Base-by-base conservation (phyloP, 495 filamentous ascomycete species). In the Ascodesmis nigricans region DNA sequence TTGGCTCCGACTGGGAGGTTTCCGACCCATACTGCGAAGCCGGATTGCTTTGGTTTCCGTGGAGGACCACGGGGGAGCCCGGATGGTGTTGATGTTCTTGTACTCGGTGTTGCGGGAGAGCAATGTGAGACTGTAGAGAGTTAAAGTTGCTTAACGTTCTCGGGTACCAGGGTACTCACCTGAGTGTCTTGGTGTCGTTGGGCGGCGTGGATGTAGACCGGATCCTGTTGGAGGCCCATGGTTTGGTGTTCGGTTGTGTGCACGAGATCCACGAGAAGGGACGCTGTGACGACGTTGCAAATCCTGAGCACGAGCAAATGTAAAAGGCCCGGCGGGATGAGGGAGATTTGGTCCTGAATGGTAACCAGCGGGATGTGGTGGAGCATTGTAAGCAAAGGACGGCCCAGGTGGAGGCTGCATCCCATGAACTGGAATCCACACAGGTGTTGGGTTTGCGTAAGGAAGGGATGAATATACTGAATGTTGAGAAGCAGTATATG, bases 1-100 rank as follows among this genome's bases (percentile, higher is more conserved):
- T 66, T 71, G 5, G 81, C 72, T 29, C 73, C 73, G 0, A 79
- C 75, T 4, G 87, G 83, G 0, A 97, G 61, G 54, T 97, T 97
- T 16, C 87, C 87, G 15, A 93, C 80, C 87, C 87, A 97, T 16
- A 97, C 69, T 3, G 87, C 84, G 54, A 92, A 78, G 2, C 87
- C 87, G 5, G 75, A 77, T 56, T 93, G 82, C 49, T 78, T 80
- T 17, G 84, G 84, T 46, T 92, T 95, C 44, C 83, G 64, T 8
- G 82, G 79, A 9, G 84, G 81, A n/a, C 82, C 83, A 43, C 81
- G 68, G 30, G 78, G 76, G 19, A 76, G 63, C 22, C 59, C 57
- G 9, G 57, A 53, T 25, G 26, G 21, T 4, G 16, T 9, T 9
- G 35, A 21, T 17, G 35, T 2, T 20, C 21, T 24, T 18, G 35